Conservation (phyloP, 2,329 filamentous ascomycete genomes). For the Chaetomium olivaceum region DNA sequence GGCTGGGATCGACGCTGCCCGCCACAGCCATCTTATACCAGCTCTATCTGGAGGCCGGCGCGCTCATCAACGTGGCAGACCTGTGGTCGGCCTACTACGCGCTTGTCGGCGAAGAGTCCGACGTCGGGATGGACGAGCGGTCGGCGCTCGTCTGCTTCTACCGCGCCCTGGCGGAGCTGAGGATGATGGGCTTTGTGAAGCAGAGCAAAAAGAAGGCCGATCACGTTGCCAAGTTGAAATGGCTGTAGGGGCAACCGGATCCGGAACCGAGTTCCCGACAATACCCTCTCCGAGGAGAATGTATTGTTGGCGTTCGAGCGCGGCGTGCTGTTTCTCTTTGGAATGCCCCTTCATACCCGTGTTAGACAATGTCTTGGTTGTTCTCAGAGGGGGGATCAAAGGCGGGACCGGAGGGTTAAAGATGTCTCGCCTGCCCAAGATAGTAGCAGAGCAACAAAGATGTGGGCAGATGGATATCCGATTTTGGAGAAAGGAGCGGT, state of each 20-base stretch:
- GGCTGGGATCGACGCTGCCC: constrained; percentile 63
- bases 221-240: constrained; percentile 87
- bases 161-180: constrained; percentile 78
- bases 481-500: constrained; percentile 15
- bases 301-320: constrained; percentile 23
- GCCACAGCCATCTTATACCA: constrained; percentile 75
- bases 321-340: constrained; percentile 11
- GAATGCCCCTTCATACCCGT: constrained; percentile 13
- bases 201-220: constrained; percentile 88
- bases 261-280: not conserved
- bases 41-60: constrained; percentile 74
- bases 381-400: constrained; percentile 18
- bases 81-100: constrained; percentile 75
- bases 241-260: constrained; percentile 51
- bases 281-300: not conserved
- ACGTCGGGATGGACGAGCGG: constrained; percentile 51
- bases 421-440: constrained; percentile 25
- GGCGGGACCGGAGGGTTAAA: constrained; percentile 1
- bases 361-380: constrained; percentile 26
- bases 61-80: constrained; percentile 76
- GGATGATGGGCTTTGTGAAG: constrained; percentile 83
- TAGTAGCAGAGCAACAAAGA: constrained; percentile 24
- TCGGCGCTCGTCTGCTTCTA: constrained; percentile 77
- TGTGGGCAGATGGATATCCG: not conserved
- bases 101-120: constrained; percentile 53